phyloP scores from a whole-genome alignment of 768 basidiomycete species.

The Kwoniella shandongensis region DNA sequence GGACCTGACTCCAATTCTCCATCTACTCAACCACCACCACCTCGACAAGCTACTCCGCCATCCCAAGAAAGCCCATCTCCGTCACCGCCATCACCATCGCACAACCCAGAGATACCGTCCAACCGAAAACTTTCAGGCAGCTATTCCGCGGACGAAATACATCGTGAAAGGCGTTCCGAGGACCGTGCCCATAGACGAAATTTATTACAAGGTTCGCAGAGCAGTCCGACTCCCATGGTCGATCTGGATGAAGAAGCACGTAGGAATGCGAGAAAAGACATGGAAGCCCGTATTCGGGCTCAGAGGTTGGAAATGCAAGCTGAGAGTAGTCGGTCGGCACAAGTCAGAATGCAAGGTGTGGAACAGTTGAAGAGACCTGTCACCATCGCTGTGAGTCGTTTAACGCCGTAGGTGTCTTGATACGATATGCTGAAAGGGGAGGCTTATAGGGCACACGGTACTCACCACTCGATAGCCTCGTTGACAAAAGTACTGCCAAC shows the following conservation, averaged over 20 bases:
- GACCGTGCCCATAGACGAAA: not conserved
- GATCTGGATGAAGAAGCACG: not conserved
- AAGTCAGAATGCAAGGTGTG: not conserved
- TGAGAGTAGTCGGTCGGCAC: slow-evolving; percentile 12
- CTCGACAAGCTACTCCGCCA: not conserved
- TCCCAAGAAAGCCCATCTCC: not conserved
- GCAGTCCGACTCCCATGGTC: not conserved
- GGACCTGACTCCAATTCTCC: not conserved
- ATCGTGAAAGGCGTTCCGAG: not conserved
- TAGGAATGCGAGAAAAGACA: not conserved
- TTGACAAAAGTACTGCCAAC: not conserved
- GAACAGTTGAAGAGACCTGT: not conserved
- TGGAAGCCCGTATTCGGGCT: not conserved
- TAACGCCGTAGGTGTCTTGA: no score
- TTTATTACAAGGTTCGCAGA: not conserved
- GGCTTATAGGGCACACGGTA: not conserved
- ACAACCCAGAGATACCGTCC: not conserved
- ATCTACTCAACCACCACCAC: no score
- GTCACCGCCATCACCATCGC: not conserved
- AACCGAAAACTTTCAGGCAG: no score
- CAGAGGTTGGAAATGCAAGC: slow-evolving; percentile 1
- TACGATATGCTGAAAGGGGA: no score
- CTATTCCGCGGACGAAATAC: not conserved
- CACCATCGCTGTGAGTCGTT: slow-evolving; percentile 6
- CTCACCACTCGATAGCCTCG: not conserved